Percentiles rank a stretch among this genome's conserved stretches.
Evolutionary conservation across 768 basidiomycete genomes (phyloP).

Genomic region (Lentinula aciculospora): DNA sequence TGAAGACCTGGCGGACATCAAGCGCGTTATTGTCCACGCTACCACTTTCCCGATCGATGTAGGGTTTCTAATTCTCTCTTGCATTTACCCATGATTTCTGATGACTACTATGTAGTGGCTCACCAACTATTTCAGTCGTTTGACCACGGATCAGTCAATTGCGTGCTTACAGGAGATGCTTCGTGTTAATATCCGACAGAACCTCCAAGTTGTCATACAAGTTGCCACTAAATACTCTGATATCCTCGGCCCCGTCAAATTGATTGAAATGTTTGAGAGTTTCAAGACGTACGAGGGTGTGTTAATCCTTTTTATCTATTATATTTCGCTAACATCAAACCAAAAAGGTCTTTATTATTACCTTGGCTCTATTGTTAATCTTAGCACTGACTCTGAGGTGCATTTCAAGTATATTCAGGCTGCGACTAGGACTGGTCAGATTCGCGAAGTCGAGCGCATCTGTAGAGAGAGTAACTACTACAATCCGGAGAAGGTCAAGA

Average conservation of each 20-base stretch:
- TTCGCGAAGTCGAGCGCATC: constrained; percentile 98
- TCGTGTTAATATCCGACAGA: constrained; percentile 93
- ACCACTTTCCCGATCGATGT: constrained; percentile 80
- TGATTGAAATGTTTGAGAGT: constrained; percentile 97
- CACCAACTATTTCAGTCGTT: constrained; percentile 91
- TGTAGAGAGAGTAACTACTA: constrained; percentile 96
- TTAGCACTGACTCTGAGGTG: constrained; percentile 93
- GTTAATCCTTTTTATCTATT: constrained; percentile 4
- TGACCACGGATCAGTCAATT: constrained; percentile 97
- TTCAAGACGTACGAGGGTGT: constrained; percentile 96
- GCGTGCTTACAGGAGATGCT: constrained; percentile 97
- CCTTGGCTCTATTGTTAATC: constrained; percentile 95
- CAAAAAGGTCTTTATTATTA: constrained; percentile 88
- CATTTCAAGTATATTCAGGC: constrained; percentile 99
- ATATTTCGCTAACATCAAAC: not conserved
- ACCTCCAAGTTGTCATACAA: constrained; percentile 93
- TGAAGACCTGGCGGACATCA: constrained; percentile 97
- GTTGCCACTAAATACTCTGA: constrained; percentile 99
- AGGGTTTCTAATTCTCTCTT: constrained; percentile 20
- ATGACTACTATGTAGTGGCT: constrained; percentile 62
- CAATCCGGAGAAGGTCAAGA: constrained; percentile 99
- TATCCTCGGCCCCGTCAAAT: constrained; percentile 91
- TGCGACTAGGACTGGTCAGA: constrained; percentile 95
- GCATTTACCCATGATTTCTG: not conserved
- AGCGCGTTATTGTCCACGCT: constrained; percentile 94